phyloP scores from a whole-genome alignment of 257 asterid species.

The Solanum pinnatisectum region DNA sequence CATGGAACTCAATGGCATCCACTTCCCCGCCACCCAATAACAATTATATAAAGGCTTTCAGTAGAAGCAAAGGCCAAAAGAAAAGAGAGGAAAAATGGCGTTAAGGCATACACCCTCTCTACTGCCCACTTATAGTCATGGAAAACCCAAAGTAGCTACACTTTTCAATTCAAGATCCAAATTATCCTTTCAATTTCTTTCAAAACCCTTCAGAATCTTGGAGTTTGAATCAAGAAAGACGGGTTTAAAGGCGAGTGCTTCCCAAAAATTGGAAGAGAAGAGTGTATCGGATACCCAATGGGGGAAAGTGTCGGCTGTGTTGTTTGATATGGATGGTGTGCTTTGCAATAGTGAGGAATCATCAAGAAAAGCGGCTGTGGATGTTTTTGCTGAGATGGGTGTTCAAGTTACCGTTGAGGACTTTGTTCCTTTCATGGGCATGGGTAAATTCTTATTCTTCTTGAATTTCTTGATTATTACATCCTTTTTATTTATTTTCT shows the following conservation, averaged over 20 bases:
- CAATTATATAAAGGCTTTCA: neutral
- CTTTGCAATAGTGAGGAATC: constrained; percentile 89
- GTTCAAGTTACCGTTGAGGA: constrained; percentile 71
- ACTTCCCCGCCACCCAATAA: constrained; percentile 6
- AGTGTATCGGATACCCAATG: constrained; percentile 32
- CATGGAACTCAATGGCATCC: neutral
- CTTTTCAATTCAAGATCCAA: constrained; percentile 27
- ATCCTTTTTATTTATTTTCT: neutral
- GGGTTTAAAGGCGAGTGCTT: constrained; percentile 29
- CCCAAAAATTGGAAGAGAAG: constrained; percentile 61
- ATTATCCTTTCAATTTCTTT: constrained; percentile 18
- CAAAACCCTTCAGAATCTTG: neutral
- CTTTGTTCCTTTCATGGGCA: constrained; percentile 93
- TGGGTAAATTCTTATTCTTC: constrained; percentile 35
- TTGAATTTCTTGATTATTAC: neutral
- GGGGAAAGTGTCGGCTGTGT: constrained; percentile 90
- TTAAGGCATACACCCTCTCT: constrained; percentile 26
- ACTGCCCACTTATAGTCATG: constrained; percentile 19
- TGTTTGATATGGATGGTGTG: constrained; percentile 98
- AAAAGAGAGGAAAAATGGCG: constrained; percentile 33
- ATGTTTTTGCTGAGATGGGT: constrained; percentile 90
- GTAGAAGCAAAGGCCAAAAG: neutral
- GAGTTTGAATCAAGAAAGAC: constrained; percentile 12
- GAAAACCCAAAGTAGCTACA: constrained; percentile 26
- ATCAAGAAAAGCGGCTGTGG: constrained; percentile 88